Evolutionary conservation across 805 yeast genomes (phyloP).

Genomic region (Metschnikowia kunwiensis): DNA sequence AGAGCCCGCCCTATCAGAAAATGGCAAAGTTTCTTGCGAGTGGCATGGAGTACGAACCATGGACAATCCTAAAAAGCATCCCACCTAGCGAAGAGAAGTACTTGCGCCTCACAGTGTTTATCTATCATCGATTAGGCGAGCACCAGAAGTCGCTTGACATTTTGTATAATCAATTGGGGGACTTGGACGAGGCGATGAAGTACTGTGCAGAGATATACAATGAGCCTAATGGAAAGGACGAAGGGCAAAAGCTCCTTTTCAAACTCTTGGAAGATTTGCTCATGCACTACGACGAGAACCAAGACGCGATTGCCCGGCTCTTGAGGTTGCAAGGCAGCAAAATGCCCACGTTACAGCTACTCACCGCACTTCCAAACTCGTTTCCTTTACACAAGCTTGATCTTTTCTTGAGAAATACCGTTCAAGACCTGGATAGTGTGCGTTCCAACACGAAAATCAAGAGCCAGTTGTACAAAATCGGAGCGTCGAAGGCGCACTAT

Average conservation of each 20-base stretch:
- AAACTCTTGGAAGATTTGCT: slow-evolving; percentile 48
- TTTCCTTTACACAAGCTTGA: slow-evolving; percentile 46
- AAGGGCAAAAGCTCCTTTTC: slow-evolving; percentile 47
- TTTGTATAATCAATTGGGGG: slow-evolving; percentile 53
- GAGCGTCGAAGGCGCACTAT: slow-evolving; percentile 46
- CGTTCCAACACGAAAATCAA: slow-evolving; percentile 41
- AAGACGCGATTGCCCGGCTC: slow-evolving; percentile 39
- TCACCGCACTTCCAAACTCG: slow-evolving; percentile 50
- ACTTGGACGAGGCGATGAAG: slow-evolving; percentile 53
- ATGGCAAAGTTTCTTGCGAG: slow-evolving; percentile 31
- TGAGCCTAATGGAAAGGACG: slow-evolving; percentile 27
- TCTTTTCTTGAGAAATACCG: slow-evolving; percentile 42
- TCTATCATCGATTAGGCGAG: slow-evolving; percentile 56
- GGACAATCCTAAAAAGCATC: slow-evolving; percentile 33
- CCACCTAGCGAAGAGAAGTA: slow-evolving; percentile 32
- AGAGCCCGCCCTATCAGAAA: slow-evolving; percentile 26
- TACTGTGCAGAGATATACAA: slow-evolving; percentile 54
- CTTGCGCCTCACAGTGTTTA: slow-evolving; percentile 50
- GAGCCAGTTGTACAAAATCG: slow-evolving; percentile 52
- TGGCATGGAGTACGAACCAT: slow-evolving; percentile 35
- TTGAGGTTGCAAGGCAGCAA: slow-evolving; percentile 45
- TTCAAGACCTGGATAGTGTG: slow-evolving; percentile 39
- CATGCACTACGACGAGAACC: slow-evolving; percentile 33
- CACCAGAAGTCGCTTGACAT: slow-evolving; percentile 64
- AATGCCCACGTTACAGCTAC: slow-evolving; percentile 44